A percentile compares a stretch with the other conserved stretches of the same genome.
phyloP scores from a whole-genome alignment of 2,329 filamentous ascomycete genomes.

The Aspergillus fijiensis region DNA sequence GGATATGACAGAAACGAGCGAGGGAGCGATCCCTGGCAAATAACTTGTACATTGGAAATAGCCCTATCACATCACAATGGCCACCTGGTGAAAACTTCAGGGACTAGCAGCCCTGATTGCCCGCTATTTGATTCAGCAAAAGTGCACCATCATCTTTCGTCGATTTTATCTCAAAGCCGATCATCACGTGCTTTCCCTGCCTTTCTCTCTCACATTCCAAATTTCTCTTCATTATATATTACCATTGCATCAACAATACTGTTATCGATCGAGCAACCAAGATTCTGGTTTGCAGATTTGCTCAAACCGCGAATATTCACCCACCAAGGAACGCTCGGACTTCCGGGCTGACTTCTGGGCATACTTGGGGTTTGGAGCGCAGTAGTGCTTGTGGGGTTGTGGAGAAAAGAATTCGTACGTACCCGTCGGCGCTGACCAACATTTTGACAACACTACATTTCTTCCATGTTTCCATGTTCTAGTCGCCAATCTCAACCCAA shows the following conservation, averaged over 20 bases:
- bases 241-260: background rate
- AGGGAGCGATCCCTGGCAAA: conserved; percentile 27
- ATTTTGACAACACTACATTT: background rate
- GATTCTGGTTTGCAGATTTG: background rate
- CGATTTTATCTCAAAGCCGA: background rate
- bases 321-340: background rate
- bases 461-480: background rate
- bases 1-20: conserved; percentile 46
- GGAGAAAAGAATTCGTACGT: conserved; percentile 2
- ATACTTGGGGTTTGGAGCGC: background rate
- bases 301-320: background rate
- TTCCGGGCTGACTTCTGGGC: background rate
- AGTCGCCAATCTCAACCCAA: background rate
- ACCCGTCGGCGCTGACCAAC: background rate
- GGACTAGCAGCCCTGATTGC: conserved; percentile 21
- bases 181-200: background rate
- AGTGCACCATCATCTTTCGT: background rate
- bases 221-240: background rate
- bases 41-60: conserved; percentile 27
- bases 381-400: background rate
- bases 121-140: background rate
- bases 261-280: background rate
- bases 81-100: conserved; percentile 23
- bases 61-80: conserved; percentile 4
- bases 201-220: background rate